Percentiles rank a stretch among this genome's conserved stretches.
Evolutionary conservation across 1,284 basidiomycete genomes (phyloP).

Genomic region (Fistulina hepatica): DNA sequence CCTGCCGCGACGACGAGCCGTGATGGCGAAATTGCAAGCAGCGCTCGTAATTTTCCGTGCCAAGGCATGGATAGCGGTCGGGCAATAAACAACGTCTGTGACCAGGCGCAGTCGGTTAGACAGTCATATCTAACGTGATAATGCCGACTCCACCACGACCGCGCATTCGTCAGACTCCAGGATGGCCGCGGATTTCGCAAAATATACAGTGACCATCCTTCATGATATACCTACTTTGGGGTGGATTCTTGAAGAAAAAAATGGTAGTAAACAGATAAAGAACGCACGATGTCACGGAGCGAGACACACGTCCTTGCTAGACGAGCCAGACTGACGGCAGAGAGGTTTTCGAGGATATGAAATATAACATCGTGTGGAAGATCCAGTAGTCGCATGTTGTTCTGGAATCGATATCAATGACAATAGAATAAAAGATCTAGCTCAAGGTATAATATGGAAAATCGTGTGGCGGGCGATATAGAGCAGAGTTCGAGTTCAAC

Average conservation of each 20-base stretch:
- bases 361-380: constrained; percentile 52
- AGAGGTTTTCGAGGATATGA: constrained; percentile 37
- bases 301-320: constrained; percentile 37
- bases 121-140: constrained; percentile 41
- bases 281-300: constrained; percentile 38
- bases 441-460: no score
- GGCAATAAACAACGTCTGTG: constrained; percentile 40
- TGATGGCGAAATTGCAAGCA: constrained; percentile 45
- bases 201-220: constrained; percentile 49
- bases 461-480: no score
- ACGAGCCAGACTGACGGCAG: constrained; percentile 32
- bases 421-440: no score
- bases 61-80: constrained; percentile 59
- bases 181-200: constrained; percentile 41
- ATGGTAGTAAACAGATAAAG: background rate
- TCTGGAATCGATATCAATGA: no score
- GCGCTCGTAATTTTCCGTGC: constrained; percentile 45
- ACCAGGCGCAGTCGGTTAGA: constrained; percentile 48
- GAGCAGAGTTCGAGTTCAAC: no score
- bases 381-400: constrained; percentile 19
- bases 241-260: constrained; percentile 6
- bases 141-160: constrained; percentile 35
- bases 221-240: constrained; percentile 39
- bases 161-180: constrained; percentile 36
- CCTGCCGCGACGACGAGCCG: constrained; percentile 57